Conservation (phyloP, 2,329 filamentous ascomycete genomes). For the Monilinia polystroma region DNA sequence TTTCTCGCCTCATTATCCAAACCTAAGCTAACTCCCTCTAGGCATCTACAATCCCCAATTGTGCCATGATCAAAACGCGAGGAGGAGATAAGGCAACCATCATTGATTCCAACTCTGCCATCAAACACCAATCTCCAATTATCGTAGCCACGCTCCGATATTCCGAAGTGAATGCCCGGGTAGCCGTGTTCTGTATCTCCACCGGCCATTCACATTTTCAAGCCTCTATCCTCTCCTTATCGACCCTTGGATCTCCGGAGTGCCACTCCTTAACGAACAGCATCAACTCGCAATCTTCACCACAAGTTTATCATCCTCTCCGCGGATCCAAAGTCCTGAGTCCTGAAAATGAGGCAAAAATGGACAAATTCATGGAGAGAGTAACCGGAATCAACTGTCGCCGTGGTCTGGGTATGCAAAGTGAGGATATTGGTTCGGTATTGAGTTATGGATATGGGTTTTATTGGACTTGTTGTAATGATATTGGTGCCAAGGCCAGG, state of each 20-base stretch:
- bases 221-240: too few species aligned
- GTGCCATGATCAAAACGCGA: background rate
- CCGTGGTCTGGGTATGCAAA: background rate
- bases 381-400: background rate
- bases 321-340: background rate
- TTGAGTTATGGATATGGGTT: slow-evolving; percentile 12
- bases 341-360: background rate
- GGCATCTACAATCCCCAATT: background rate
- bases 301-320: background rate
- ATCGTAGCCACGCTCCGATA: background rate
- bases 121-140: background rate
- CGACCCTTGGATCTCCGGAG: background rate
- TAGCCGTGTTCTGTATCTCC: background rate
- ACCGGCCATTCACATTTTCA: background rate
- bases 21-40: background rate
- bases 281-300: background rate
- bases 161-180: background rate
- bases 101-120: background rate
- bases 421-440: background rate
- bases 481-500: background rate
- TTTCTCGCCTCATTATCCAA: background rate
- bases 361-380: background rate
- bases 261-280: background rate
- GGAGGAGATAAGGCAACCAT: background rate
- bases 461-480: slow-evolving; percentile 13